Evolutionary conservation across 1,139 yeast genomes (phyloP), one percentile per base, ranked within the genome.

Genomic region (Yamadazyma siamensis): DNA sequence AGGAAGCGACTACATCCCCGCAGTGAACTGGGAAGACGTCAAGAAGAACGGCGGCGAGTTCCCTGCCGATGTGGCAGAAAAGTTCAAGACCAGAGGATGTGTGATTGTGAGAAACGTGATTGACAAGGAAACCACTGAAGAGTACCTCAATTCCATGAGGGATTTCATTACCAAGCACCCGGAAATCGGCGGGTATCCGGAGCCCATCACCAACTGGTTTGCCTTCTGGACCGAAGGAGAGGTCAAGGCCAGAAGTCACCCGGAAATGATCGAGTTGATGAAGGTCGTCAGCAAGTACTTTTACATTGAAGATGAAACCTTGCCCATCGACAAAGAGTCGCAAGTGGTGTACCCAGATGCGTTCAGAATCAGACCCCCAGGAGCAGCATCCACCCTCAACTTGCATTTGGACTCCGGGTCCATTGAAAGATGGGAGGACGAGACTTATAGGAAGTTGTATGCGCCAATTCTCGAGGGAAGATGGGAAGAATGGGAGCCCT

Each of bases 401-500:
- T 58, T 65, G 12, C 76, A 71, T 36, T 48, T 59, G 7, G 77
- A 71, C 39, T 60, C 71, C 9, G 68, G 74, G 8, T 61, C 72
- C 0, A 52, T 70, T 27, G 76, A 70, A 43, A 49, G 76, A 35
- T 47, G 52, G 52, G 52, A 47, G 40, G 52, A 47, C 21, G 45
- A 43, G 2, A 56, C 47, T 25, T 71, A 69, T 44, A 44, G 69
- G 6, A 44, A 47, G n/a, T 58, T 58, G 14, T 71, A 71, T 42
- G 39, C 46, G 4, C 54, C 52, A 16, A 67, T 71, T 13, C 58
- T 64, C 17, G 62, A 61, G 24, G 76, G 75, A 3, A 35, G 50
- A 12, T 70, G 76, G 75, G 72, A 70, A 46, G 51, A 63, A 4
- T 70, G 56, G 46, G 75, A 71, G 36, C 62, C 75, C 3, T 69